A percentile compares a stretch with the other conserved stretches of the same genome.
Evolutionary conservation across 78 protist genomes (phyloP).

Genomic region (Capsaspora owczarzaki): DNA sequence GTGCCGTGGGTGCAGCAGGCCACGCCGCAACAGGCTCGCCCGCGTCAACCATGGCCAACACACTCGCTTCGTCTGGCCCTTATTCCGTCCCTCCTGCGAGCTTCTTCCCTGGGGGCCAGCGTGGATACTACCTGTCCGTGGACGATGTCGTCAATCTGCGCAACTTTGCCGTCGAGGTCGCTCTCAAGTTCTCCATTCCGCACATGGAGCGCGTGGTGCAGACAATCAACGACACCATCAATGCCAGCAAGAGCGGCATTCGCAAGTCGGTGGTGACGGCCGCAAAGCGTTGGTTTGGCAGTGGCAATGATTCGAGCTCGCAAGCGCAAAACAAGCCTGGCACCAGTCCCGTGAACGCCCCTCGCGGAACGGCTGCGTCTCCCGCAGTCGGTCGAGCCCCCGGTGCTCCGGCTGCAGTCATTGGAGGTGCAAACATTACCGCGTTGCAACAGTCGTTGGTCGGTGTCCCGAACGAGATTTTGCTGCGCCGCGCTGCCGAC

Average conservation of each 20-base stretch:
- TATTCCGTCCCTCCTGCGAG: no score
- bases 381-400: background rate
- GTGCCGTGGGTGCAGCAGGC: no score
- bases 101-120: background rate
- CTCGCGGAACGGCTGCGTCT: background rate
- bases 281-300: constrained; percentile 8
- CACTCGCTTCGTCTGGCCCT: no score
- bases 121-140: background rate
- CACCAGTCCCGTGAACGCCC: background rate
- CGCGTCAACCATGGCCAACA: no score
- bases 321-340: background rate
- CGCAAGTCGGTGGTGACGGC: constrained; percentile 6
- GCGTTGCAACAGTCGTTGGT: background rate
- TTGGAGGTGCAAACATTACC: background rate
- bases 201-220: background rate
- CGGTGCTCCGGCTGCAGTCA: background rate
- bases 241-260: background rate
- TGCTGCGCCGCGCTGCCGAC: constrained; percentile 18
- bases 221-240: background rate
- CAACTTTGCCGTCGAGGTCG: background rate
- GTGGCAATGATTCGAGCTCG: background rate
- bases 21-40: no score
- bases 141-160: background rate
- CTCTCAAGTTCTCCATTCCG: background rate
- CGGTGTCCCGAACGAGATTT: background rate